Evolutionary conservation across 768 basidiomycete genomes (phyloP), one percentile per base, ranked within the genome.

Genomic region (Auriscalpium vulgare): DNA sequence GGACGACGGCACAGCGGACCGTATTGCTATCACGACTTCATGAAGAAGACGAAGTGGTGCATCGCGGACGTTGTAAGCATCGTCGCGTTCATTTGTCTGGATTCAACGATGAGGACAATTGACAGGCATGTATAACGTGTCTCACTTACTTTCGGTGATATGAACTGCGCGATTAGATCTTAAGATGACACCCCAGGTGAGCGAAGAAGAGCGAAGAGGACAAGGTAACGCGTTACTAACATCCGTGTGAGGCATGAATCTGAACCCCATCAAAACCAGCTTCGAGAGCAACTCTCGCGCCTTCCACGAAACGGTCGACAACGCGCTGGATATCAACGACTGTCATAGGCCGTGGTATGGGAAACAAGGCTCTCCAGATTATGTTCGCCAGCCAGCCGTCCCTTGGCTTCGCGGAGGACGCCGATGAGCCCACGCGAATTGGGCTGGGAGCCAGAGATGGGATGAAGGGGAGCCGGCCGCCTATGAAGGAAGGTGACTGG

Each of bases 201-300:
- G 40, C 16, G 38, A 43, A 29, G 9, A 51, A 34, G 29, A 4
- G 37, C 17, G 37, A 13, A 13, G 14, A n/a, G 21, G 8, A 37
- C 9, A 29, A 29, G 35, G 13, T 8, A n/a, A n/a, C n/a, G n/a
- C 14, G 23, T 13, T 10, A 80, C 88, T 69, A 54, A 91, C 88
- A 94, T 38, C 92, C 92, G 68, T 95, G 92, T 1, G 85, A 85
- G 23, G 76, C 86, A 67, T 97, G 95, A 10, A 97, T 59, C 64
- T 97, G 82, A 4, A 95, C 72, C 0, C 95, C 94, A 59, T 95
- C 90, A 66, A 93, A 95, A 0, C 90, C 91, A 43, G 85, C 72
- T 53, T 78, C 66, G 16, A 75, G 67, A 9, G 90, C 91, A 36
- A 88, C 62, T 44, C 69, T 64, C 0, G 92, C 89, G 6, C 85